A percentile compares a stretch with the other conserved stretches of the same genome.
Evolutionary conservation across 1,284 basidiomycete species (phyloP).

Genomic region (Ganoderma multipileum): DNA sequence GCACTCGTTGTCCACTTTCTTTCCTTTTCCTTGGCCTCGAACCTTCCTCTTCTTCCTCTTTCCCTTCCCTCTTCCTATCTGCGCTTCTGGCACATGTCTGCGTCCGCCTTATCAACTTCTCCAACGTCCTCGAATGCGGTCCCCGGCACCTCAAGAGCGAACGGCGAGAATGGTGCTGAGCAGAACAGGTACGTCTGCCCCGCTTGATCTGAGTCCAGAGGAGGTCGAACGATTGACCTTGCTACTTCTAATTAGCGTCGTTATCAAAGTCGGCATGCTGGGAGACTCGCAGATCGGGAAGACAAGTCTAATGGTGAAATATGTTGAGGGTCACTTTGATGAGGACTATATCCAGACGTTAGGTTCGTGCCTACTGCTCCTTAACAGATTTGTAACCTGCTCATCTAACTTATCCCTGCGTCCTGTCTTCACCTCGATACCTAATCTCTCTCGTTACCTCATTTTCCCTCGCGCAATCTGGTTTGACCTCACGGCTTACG

Average conservation of each 20-base stretch:
- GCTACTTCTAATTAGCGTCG: slow-evolving; percentile 63
- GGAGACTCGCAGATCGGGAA: slow-evolving; percentile 99
- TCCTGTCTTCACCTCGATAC: background rate
- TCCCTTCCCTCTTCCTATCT: slow-evolving; percentile 17
- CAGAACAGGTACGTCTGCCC: slow-evolving; percentile 66
- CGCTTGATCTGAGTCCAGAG: slow-evolving; percentile 10
- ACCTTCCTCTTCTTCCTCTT: slow-evolving; percentile 1
- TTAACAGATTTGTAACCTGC: background rate
- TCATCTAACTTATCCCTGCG: background rate
- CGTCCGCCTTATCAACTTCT: slow-evolving; percentile 41
- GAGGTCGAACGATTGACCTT: slow-evolving; percentile 10
- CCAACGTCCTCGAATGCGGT: slow-evolving; percentile 52
- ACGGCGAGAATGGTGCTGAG: slow-evolving; percentile 71
- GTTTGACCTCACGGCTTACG: background rate
- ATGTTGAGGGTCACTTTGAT: slow-evolving; percentile 96
- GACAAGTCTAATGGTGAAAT: slow-evolving; percentile 98
- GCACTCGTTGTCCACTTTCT: slow-evolving; percentile 28
- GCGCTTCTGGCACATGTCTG: slow-evolving; percentile 39
- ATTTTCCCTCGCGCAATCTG: background rate
- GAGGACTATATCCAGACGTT: slow-evolving; percentile 99
- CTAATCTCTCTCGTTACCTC: background rate
- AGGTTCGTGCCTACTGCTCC: slow-evolving; percentile 54
- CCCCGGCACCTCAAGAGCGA: slow-evolving; percentile 50
- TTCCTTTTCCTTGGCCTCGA: slow-evolving; percentile 15
- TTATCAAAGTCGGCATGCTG: slow-evolving; percentile 98